These are phyloP conservation scores for Penicillium lagena DNA, from an alignment of 495 filamentous ascomycete species.

Conservation along the genomic window DNA sequence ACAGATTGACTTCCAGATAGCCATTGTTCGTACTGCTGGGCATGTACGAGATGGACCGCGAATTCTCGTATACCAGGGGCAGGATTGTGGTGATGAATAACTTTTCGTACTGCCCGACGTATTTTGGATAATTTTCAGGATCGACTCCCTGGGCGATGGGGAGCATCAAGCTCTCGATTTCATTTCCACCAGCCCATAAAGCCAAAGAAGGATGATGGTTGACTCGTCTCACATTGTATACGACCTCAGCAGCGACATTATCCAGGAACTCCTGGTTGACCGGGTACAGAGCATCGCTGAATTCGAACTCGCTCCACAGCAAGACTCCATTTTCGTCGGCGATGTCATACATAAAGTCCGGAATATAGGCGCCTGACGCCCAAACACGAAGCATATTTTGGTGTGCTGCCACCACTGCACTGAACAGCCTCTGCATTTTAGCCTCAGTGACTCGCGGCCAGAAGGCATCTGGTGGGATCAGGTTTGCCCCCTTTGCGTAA, in stretches of 20 bases:
- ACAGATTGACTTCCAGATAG: constrained; percentile 52
- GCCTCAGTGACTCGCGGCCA: constrained; percentile 56
- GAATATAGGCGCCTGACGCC: constrained; percentile 59
- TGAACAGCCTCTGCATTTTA: constrained; percentile 49
- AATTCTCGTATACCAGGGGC: constrained; percentile 57
- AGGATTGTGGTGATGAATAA: constrained; percentile 57
- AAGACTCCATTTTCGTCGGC: constrained; percentile 61
- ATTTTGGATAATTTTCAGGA: constrained; percentile 40
- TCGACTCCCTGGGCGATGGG: constrained; percentile 33
- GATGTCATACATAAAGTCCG: constrained; percentile 63
- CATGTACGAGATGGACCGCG: constrained; percentile 61
- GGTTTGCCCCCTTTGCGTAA: constrained; percentile 61
- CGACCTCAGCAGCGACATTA: constrained; percentile 50
- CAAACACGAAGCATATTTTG: constrained; percentile 69
- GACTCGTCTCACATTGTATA: constrained; percentile 56
- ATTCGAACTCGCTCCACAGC: constrained; percentile 65
- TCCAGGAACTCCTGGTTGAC: constrained; percentile 49
- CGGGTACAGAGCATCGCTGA: constrained; percentile 59
- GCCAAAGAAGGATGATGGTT: constrained; percentile 66
- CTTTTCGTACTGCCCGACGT: constrained; percentile 51
- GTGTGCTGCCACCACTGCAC: constrained; percentile 50
- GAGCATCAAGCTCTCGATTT: constrained; percentile 55
- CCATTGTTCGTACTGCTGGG: constrained; percentile 64
- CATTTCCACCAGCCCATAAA: constrained; percentile 64
- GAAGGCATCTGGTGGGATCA: constrained; percentile 62